A percentile compares a stretch with the other conserved stretches of the same genome.
Conservation (phyloP, 1,284 basidiomycete species). For the Cryptococcus amylolentus region DNA sequence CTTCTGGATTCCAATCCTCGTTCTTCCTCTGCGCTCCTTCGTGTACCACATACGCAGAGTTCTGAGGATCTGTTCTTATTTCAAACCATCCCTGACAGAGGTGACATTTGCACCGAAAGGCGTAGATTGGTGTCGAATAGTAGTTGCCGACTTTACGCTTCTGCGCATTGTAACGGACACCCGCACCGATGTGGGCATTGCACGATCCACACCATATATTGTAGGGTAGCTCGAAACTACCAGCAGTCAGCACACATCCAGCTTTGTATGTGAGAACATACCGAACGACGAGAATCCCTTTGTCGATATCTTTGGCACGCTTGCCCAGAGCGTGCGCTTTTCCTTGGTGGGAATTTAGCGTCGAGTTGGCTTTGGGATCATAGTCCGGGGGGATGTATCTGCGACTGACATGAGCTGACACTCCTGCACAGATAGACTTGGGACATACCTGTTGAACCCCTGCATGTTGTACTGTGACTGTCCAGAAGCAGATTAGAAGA, state of each 20-base stretch:
- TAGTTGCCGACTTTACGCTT: constrained; percentile 97
- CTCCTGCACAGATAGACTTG: background rate
- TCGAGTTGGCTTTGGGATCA: constrained; percentile 72
- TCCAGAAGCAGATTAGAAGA: no score
- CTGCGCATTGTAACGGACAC: constrained; percentile 97
- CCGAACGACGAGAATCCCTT: constrained; percentile 88
- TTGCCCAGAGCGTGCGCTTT: constrained; percentile 87
- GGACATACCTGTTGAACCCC: constrained; percentile 22
- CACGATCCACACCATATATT: constrained; percentile 97
- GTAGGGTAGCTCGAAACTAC: constrained; percentile 81
- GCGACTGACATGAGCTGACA: background rate
- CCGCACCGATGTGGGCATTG: constrained; percentile 86
- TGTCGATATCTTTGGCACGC: constrained; percentile 80
- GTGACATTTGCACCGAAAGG: constrained; percentile 95
- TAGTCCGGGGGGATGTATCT: constrained; percentile 92
- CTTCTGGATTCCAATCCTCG: constrained; percentile 93
- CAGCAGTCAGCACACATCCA: background rate
- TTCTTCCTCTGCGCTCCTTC: constrained; percentile 86
- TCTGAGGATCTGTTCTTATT: constrained; percentile 97
- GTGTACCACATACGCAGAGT: constrained; percentile 88
- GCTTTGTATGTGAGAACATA: constrained; percentile 8
- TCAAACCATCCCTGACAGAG: constrained; percentile 91
- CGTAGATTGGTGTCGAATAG: constrained; percentile 88
- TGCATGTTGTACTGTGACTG: constrained; percentile 11
- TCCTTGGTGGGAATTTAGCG: constrained; percentile 74